phyloP scores from a whole-genome alignment of 805 yeast species.

The Saturnispora dispora region DNA sequence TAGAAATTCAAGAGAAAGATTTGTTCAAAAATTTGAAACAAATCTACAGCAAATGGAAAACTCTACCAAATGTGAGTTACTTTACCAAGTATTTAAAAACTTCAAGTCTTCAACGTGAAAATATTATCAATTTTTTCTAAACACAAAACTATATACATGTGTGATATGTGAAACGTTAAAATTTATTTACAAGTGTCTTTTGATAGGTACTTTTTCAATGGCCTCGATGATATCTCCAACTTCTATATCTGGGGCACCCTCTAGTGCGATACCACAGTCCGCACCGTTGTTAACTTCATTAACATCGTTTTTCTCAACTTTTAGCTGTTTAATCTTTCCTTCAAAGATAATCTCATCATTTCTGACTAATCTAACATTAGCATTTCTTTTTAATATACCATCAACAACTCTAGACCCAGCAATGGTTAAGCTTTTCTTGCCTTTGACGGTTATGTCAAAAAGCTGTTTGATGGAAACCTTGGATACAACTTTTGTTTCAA shows the following conservation, averaged over 20 bases:
- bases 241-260: conserved; percentile 24
- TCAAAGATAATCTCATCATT: conserved; percentile 40
- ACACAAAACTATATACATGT: neutral
- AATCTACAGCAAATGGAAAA: neutral
- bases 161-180: neutral
- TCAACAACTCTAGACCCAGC: conserved; percentile 81
- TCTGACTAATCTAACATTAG: conserved; percentile 31
- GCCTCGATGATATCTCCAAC: conserved; percentile 72
- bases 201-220: conserved; percentile 54
- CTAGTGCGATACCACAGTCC: conserved; percentile 82
- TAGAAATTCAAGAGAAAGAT: neutral
- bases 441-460: conserved; percentile 57
- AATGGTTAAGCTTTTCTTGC: conserved; percentile 45
- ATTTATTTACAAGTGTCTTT: conserved; percentile 37
- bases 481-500: conserved; percentile 56
- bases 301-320: conserved; percentile 75
- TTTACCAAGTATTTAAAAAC: neutral
- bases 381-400: conserved; percentile 58
- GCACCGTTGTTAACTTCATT: conserved; percentile 70
- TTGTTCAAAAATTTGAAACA: neutral
- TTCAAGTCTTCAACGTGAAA: neutral
- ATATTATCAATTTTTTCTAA: neutral
- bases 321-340: conserved; percentile 54
- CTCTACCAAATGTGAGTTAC: neutral
- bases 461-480: conserved; percentile 62